These are phyloP conservation scores for Penicillium cinerascens DNA, from an alignment of 495 filamentous ascomycete genomes.

Conservation along the genomic window DNA sequence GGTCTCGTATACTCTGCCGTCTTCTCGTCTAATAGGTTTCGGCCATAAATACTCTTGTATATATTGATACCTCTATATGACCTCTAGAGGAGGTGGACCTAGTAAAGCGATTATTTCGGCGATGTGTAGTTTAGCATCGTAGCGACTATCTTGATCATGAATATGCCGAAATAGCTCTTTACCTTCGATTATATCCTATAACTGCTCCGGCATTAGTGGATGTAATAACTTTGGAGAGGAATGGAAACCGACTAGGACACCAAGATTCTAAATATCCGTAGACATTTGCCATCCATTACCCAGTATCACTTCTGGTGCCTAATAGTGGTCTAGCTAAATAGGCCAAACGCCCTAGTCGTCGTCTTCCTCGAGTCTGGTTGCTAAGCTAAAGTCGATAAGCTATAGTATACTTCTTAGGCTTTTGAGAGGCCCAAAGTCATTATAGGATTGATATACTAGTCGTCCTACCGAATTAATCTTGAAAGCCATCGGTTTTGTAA, in stretches of 20 bases:
- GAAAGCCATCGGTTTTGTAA: slow-evolving; percentile 36
- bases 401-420: slow-evolving; percentile 46
- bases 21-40: slow-evolving; percentile 31
- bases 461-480: slow-evolving; percentile 34
- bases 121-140: slow-evolving; percentile 39
- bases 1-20: slow-evolving; percentile 33
- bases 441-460: slow-evolving; percentile 37
- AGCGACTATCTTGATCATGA: slow-evolving; percentile 28
- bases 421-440: slow-evolving; percentile 41
- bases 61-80: slow-evolving; percentile 42
- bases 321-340: slow-evolving; percentile 46
- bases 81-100: slow-evolving; percentile 40
- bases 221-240: slow-evolving; percentile 19
- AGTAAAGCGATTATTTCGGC: slow-evolving; percentile 47
- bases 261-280: slow-evolving; percentile 48
- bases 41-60: slow-evolving; percentile 36
- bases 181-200: slow-evolving; percentile 51
- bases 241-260: slow-evolving; percentile 43
- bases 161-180: slow-evolving; percentile 43
- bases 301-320: slow-evolving; percentile 46
- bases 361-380: slow-evolving; percentile 55
- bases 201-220: slow-evolving; percentile 30
- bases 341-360: slow-evolving; percentile 38
- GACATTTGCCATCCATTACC: slow-evolving; percentile 40
- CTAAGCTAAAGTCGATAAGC: slow-evolving; percentile 85